A percentile compares a stretch with the other conserved stretches of the same genome.
phyloP scores from a whole-genome alignment of 192 early-diverging fungal species.

The Coemansia sp. region DNA sequence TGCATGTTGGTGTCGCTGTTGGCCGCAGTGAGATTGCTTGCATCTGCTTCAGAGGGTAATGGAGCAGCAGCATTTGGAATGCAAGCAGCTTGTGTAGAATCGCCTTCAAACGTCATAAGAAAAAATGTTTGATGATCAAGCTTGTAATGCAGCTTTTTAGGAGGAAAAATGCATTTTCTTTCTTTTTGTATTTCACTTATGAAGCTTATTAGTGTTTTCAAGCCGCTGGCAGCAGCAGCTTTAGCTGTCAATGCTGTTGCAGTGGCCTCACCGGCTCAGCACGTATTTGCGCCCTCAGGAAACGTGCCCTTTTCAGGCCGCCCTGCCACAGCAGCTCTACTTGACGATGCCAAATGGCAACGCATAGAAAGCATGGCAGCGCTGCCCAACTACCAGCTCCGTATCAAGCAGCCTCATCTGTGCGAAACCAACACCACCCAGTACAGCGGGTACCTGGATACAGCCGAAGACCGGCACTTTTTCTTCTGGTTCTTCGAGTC shows the following conservation, averaged over 20 bases:
- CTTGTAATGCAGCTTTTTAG: no score
- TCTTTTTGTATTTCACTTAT: conserved; percentile 9
- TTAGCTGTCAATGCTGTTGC: conserved; percentile 29
- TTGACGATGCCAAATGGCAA: conserved; percentile 6
- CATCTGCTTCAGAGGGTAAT: no score
- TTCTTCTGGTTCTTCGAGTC: conserved; percentile 99
- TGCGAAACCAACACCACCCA: conserved; percentile 89
- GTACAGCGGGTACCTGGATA: conserved; percentile 79
- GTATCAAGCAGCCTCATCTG: conserved; percentile 71
- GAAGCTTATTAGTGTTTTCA: conserved; percentile 7
- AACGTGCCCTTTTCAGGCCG: not conserved
- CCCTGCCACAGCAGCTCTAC: conserved; percentile 15
- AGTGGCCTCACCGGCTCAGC: conserved; percentile 9
- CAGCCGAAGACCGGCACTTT: conserved; percentile 72
- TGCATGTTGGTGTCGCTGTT: no score
- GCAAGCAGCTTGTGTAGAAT: no score
- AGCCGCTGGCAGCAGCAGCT: conserved; percentile 14
- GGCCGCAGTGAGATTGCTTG: no score
- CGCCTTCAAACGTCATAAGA: no score
- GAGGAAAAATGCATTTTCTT: not conserved
- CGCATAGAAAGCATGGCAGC: conserved; percentile 6
- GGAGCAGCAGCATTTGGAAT: no score
- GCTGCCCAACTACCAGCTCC: conserved; percentile 72
- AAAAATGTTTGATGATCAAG: no score
- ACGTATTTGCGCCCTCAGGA: conserved; percentile 3